Evolutionary conservation across 2,329 filamentous ascomycete genomes (phyloP), one percentile per base, ranked within the genome.

Genomic region (Trichoderma sp.): DNA sequence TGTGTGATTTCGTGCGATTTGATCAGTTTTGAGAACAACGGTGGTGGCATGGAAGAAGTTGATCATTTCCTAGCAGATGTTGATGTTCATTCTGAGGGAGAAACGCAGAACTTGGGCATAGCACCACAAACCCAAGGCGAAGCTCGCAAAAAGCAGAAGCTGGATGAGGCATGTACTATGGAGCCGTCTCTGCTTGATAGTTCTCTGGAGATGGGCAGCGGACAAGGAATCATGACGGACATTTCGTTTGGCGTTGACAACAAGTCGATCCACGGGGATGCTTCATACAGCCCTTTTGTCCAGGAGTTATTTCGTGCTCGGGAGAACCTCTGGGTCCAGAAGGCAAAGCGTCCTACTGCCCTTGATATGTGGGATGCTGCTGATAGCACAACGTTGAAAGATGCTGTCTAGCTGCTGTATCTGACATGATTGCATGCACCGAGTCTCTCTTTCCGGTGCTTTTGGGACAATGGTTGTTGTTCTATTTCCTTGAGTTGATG

Each of bases 301-400:
- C 51, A 75, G 18, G 26, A 67, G 2, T 51, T 80, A 6, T 78
- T 79, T 53, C 43, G 30, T n/a, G 61, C 60, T 15, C 73, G 53
- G 6, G 62, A 60, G 8, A 77, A 78, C 58, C 70, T 73, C 1
- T 76, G 75, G 74, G 57, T 79, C 34, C 76, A 74, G 12, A 58
- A 70, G 21, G 9, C 18, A n/a, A 21, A n/a, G 7, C 76, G 76
- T 18, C 74, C 34, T 8, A 77, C 74, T 11, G 77, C 78, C 14
- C 69, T 81, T 11, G 77, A 79, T 14, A 74, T 77, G 73, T 80
- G 78, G 76, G 71, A 76, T 62, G 14, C 14, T 30, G 8, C 18
- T 32, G 53, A 58, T 21, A 7, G 3, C 36, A 24, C 39, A 53
- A 24, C 6, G 8, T 65, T 30, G 62, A 56, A 24, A 5, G 66